phyloP scores from a whole-genome alignment of 2,329 filamentous ascomycete genomes.

The Colletotrichum liriopes region DNA sequence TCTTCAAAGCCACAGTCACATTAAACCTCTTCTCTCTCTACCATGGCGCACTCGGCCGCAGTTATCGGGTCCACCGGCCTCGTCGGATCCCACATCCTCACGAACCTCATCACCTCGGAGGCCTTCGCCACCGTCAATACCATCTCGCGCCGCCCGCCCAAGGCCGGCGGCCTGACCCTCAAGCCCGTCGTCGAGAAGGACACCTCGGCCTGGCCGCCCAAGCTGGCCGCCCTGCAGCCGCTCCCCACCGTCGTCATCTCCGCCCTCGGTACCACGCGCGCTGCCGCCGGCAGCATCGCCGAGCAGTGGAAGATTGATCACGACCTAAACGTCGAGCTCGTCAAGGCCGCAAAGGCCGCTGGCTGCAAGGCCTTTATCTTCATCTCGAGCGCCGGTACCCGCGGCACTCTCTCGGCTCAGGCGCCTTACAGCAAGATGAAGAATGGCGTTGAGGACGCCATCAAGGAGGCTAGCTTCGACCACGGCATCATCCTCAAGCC shows the following conservation, averaged over 20 bases:
- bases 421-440: conserved; percentile 81
- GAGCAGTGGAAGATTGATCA: conserved; percentile 91
- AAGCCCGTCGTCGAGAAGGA: conserved; percentile 78
- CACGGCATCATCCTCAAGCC: conserved; percentile 82
- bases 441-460: conserved; percentile 85
- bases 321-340: conserved; percentile 86
- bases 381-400: conserved; percentile 73
- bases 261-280: conserved; percentile 85
- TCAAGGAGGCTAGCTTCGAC: conserved; percentile 82
- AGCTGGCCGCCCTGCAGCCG: conserved; percentile 70
- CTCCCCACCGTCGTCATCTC: conserved; percentile 80
- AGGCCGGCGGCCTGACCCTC: conserved; percentile 63
- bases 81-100: conserved; percentile 82
- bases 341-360: conserved; percentile 79
- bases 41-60: conserved; percentile 39
- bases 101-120: conserved; percentile 70
- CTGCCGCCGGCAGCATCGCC: conserved; percentile 80
- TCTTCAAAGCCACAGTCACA: conserved; percentile 8
- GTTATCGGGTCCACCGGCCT: conserved; percentile 78
- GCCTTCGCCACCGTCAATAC: conserved; percentile 71
- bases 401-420: conserved; percentile 57
- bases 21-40: neutral
- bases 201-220: conserved; percentile 76
- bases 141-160: conserved; percentile 77
- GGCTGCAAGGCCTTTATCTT: conserved; percentile 85